Evolutionary conservation across 108 stramenopile genomes (phyloP), one percentile per base, ranked within the genome.

Genomic region (Cyclostephanos tholiformis): DNA sequence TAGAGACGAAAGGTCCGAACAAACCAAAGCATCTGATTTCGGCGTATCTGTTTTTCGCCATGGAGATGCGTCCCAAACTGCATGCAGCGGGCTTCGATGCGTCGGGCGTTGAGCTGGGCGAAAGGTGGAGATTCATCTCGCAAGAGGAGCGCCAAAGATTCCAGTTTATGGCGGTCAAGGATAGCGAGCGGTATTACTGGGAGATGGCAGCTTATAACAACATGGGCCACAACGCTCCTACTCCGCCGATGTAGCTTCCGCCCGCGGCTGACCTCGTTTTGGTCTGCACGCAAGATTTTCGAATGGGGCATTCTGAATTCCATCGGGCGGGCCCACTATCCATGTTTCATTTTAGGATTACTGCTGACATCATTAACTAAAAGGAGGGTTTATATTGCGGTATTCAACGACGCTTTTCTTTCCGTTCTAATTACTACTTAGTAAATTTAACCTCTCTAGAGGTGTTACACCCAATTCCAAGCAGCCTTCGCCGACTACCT

Each of bases 11-110:
- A 35, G 59, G 36, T 16, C 59, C 27, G n/a, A 60, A 60, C 59
- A 60, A 60, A 4, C 59, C 59, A 9, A 60, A 60, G 59, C 59
- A 60, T 60, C 59, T 30, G 6, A 38, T 60, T 16, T 19, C 59
- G 30, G 35, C 59, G 0, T 60, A 35, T 30, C 59, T 60, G 30
- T 60, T 32, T 30, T 60, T 60, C 35, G 32, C 59, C 12, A 32
- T 27, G 29, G 59, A 60, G 30, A 36, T 35, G 30, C n/a, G 26
- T 60, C 59, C 32, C 0, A 60, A 60, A 38, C 59, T 60, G n/a
- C 26, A 14, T 13, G 59, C 35, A 35, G 32, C 0, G 16, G 29
- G 59, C 35, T 3, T 23, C 30, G 59, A 5, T 17, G 14, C n/a
- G 16, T 32, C 59, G 59, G 59, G 59, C 59, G 32, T 6, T 0